A percentile compares a stretch with the other conserved stretches of the same genome.
These are phyloP conservation scores for Zygosaccharomyces rouxii DNA, from an alignment of 805 yeast genomes.

Conservation along the genomic window DNA sequence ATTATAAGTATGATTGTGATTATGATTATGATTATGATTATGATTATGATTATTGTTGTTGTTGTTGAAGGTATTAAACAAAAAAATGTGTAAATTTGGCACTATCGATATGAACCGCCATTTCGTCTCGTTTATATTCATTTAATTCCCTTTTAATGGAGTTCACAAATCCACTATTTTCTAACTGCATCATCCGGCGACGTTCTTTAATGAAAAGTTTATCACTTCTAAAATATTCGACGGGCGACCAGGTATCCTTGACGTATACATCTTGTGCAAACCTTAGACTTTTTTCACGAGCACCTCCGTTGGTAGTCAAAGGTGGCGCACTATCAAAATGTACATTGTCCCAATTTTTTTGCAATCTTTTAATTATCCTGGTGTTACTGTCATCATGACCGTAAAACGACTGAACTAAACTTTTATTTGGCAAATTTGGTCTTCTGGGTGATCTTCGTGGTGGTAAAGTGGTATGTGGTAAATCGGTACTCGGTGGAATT, in stretches of 20 bases:
- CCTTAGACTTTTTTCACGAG: constrained; percentile 16
- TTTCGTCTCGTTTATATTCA: constrained; percentile 55
- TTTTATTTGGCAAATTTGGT: constrained; percentile 21
- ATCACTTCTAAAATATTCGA: constrained; percentile 31
- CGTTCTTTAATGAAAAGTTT: constrained; percentile 19
- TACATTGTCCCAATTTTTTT: constrained; percentile 25
- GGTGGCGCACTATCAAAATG: constrained; percentile 15
- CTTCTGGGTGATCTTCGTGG: constrained; percentile 27
- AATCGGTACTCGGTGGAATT: neutral
- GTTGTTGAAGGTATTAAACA: constrained; percentile 8
- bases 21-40: neutral
- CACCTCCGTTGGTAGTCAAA: neutral
- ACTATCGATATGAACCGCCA: constrained; percentile 64
- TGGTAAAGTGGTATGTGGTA: neutral
- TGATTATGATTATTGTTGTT: neutral
- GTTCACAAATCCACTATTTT: constrained; percentile 19
- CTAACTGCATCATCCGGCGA: constrained; percentile 19
- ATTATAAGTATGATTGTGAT: neutral
- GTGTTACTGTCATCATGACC: constrained; percentile 12
- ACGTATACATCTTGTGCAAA: constrained; percentile 28
- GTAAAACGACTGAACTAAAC: constrained; percentile 22
- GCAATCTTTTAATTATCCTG: constrained; percentile 16
- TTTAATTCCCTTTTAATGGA: constrained; percentile 61
- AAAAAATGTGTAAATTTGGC: constrained; percentile 63
- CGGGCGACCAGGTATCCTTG: constrained; percentile 28